phyloP scores from a whole-genome alignment of 805 yeast genomes.

The Metschnikowia colocasiae region DNA sequence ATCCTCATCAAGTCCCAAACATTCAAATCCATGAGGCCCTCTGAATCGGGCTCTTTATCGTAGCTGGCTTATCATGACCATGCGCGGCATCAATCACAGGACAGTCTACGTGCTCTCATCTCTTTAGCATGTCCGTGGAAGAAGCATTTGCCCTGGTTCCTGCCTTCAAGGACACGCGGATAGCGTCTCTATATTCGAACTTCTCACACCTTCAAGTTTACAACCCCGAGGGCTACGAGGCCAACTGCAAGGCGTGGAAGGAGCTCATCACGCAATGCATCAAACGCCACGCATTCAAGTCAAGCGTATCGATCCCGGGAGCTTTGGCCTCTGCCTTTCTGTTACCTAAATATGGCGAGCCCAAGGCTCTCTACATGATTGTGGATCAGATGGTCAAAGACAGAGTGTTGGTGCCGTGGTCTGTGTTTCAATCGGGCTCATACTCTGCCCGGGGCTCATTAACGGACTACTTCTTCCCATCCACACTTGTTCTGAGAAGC shows the following conservation, averaged over 20 bases:
- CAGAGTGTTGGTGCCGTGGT: conserved; percentile 14
- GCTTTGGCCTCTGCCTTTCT: conserved; percentile 7
- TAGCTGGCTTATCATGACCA: too few species aligned
- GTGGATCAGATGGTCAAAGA: conserved; percentile 24
- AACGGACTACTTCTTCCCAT: conserved; percentile 12
- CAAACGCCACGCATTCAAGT: conserved; percentile 10
- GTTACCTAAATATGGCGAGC: conserved; percentile 26
- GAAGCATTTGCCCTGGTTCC: conserved; percentile 11
- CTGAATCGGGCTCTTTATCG: neutral
- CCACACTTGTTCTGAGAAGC: conserved; percentile 6
- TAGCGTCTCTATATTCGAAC: conserved; percentile 36
- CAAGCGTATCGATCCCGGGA: conserved; percentile 23
- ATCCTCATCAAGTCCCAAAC: too few species aligned
- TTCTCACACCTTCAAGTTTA: conserved; percentile 27
- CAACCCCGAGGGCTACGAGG: conserved; percentile 43
- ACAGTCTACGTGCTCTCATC: neutral
- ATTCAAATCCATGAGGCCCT: neutral
- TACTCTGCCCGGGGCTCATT: neutral
- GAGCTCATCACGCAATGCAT: conserved; percentile 20
- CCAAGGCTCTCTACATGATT: conserved; percentile 25
- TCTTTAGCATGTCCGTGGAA: conserved; percentile 5
- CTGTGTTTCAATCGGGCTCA: conserved; percentile 9
- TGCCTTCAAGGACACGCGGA: conserved; percentile 27
- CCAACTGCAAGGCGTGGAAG: conserved; percentile 40
- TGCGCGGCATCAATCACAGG: neutral